Percentiles rank a stretch among this genome's conserved stretches.
Evolutionary conservation across 805 yeast species (phyloP).

Genomic region (Pichia insulana): DNA sequence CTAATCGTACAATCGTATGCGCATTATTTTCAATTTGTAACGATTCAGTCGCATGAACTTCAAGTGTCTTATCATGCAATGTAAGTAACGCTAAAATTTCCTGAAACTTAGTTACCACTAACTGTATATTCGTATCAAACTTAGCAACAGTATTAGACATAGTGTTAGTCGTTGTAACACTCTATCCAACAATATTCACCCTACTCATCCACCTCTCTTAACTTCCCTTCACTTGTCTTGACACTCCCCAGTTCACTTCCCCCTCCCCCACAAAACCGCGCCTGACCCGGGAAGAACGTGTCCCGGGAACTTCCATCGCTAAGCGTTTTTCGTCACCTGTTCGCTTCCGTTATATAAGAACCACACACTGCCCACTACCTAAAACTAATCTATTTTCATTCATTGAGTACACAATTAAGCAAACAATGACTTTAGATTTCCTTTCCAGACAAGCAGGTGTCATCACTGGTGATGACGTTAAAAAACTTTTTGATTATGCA

Average conservation of each 20-base stretch:
- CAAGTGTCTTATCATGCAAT: slow-evolving; percentile 27
- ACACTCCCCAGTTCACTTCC: not conserved
- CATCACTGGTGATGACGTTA: slow-evolving; percentile 97
- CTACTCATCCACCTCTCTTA: no score
- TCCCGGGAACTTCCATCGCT: not conserved
- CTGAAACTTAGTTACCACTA: slow-evolving; percentile 42
- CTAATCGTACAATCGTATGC: slow-evolving; percentile 39
- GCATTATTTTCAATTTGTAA: slow-evolving; percentile 48
- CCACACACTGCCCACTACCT: no score
- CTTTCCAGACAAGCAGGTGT: slow-evolving; percentile 92
- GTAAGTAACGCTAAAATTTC: slow-evolving; percentile 42
- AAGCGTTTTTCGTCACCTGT: not conserved
- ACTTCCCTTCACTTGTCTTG: no score
- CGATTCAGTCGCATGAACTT: slow-evolving; percentile 41
- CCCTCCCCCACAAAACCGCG: not conserved
- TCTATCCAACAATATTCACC: not conserved
- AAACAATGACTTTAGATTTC: slow-evolving; percentile 45
- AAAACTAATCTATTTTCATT: no score
- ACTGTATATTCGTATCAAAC: slow-evolving; percentile 43
- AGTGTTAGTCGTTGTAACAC: slow-evolving; percentile 15
- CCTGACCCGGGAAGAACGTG: not conserved
- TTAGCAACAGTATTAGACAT: slow-evolving; percentile 32
- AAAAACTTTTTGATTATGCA: slow-evolving; percentile 79
- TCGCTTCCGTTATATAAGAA: not conserved
- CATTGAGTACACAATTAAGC: no score